A percentile compares a stretch with the other conserved stretches of the same genome.
phyloP scores from a whole-genome alignment of 768 basidiomycete genomes.

The Heimioporus sp. region DNA sequence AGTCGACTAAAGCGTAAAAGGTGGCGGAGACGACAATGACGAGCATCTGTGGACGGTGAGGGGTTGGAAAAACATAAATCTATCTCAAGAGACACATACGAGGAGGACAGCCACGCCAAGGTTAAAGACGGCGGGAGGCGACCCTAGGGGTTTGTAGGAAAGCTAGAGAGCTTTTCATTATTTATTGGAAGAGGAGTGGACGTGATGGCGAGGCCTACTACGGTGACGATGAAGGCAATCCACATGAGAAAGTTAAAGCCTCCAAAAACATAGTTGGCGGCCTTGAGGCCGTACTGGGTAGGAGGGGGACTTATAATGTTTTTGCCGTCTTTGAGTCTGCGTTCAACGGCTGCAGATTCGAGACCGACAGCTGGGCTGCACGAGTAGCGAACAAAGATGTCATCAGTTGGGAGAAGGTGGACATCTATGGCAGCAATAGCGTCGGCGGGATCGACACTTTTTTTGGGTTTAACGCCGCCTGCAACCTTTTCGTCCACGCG shows the following conservation, averaged over 20 bases:
- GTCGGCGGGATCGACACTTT: conserved; percentile 33
- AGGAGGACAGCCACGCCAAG: conserved; percentile 52
- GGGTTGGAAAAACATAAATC: background rate
- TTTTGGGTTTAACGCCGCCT: conserved; percentile 13
- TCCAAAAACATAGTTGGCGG: conserved; percentile 52
- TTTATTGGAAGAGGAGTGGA: background rate
- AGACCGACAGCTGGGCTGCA: conserved; percentile 44
- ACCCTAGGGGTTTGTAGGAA: conserved; percentile 50
- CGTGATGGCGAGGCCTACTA: conserved; percentile 28
- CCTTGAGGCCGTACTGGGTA: conserved; percentile 48
- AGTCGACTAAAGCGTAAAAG: conserved; percentile 53
- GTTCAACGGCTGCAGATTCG: conserved; percentile 43
- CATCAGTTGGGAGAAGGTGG: conserved; percentile 41
- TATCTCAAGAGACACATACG: conserved; percentile 30
- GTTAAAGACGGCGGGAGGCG: conserved; percentile 42
- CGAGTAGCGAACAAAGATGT: conserved; percentile 44
- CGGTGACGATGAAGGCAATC: conserved; percentile 49
- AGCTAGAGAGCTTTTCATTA: conserved; percentile 35
- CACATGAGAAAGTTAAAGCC: conserved; percentile 59
- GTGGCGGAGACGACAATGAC: conserved; percentile 42
- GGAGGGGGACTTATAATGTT: conserved; percentile 51
- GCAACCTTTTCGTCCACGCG: conserved; percentile 35
- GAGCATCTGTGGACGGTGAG: conserved; percentile 32
- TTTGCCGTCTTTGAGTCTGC: conserved; percentile 38
- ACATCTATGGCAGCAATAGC: conserved; percentile 47